phyloP scores from a whole-genome alignment of 805 yeast genomes.

The Clavispora carvajalis region DNA sequence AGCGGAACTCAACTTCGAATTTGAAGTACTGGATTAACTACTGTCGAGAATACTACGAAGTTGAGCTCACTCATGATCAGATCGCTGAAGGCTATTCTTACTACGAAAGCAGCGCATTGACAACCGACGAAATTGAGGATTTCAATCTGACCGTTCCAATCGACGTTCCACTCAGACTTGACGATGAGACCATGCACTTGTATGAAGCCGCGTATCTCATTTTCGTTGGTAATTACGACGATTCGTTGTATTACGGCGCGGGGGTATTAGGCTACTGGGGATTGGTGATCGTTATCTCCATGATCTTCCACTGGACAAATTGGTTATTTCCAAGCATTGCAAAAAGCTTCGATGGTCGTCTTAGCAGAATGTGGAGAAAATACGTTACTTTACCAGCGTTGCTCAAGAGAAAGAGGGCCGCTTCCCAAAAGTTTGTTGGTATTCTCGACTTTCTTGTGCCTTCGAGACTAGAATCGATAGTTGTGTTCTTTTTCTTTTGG shows the following conservation, averaged over 20 bases:
- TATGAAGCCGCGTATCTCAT: constrained; percentile 1
- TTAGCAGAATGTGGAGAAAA: constrained; percentile 21
- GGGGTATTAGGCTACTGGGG: constrained; percentile 49
- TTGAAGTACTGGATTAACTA: background rate
- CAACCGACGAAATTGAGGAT: constrained; percentile 11
- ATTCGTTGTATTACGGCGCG: constrained; percentile 31
- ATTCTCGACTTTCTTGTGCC: constrained; percentile 27
- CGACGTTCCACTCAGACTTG: constrained; percentile 20
- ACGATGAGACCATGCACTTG: constrained; percentile 24
- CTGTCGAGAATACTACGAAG: background rate
- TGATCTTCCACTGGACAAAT: constrained; percentile 36
- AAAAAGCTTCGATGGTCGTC: constrained; percentile 24
- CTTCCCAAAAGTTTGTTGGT: constrained; percentile 4
- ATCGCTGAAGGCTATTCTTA: background rate
- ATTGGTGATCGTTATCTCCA: constrained; percentile 36
- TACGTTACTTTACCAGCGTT: constrained; percentile 26
- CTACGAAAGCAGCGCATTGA: background rate
- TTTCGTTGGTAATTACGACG: constrained; percentile 32
- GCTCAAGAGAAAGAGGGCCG: constrained; percentile 10
- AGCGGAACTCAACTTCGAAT: background rate
- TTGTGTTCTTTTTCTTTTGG: constrained; percentile 17
- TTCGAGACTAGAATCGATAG: constrained; percentile 21
- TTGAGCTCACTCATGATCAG: background rate
- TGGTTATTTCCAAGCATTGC: constrained; percentile 34
- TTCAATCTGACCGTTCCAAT: constrained; percentile 6